Percentiles rank a stretch among this genome's conserved stretches.
phyloP scores from a whole-genome alignment of 2,329 filamentous ascomycete genomes.

The Aurifilum marmelostoma region DNA sequence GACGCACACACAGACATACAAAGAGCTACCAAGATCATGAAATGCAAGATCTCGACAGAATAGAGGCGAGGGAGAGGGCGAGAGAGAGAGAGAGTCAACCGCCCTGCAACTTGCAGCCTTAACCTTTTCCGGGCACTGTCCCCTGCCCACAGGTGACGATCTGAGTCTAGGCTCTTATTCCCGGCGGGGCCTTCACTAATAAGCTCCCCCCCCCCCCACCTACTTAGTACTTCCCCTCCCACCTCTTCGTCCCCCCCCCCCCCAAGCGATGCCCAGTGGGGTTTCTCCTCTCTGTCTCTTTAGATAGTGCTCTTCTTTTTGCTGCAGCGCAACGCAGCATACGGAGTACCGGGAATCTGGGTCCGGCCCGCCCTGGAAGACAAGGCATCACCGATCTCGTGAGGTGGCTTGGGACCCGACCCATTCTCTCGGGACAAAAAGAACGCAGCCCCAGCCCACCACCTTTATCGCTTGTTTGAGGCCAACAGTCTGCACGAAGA shows the following conservation, averaged over 20 bases:
- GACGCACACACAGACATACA: neutral
- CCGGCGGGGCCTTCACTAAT: neutral
- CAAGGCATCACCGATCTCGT: slow-evolving; percentile 11
- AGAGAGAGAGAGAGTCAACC: neutral
- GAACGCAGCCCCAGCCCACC: neutral
- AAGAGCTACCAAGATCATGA: too few species aligned
- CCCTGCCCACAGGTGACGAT: neutral
- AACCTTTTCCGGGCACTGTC: neutral
- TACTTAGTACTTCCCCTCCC: neutral
- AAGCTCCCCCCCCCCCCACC: neutral
- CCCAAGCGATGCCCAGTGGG: neutral
- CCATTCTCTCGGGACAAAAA: slow-evolving; percentile 10
- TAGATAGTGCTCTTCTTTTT: neutral
- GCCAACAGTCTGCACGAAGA: neutral
- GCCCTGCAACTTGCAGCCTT: neutral
- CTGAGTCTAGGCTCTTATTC: slow-evolving; percentile 3
- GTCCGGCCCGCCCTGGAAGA: slow-evolving; percentile 13
- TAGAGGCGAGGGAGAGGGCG: neutral
- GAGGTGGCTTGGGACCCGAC: slow-evolving; percentile 2
- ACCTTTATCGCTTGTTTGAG: neutral
- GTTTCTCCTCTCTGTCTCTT: neutral
- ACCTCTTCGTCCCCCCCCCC: neutral
- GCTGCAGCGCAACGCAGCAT: neutral
- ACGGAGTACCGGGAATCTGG: slow-evolving; percentile 14
- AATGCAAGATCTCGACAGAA: too few species aligned